A percentile compares a stretch with the other conserved stretches of the same genome.
These are phyloP conservation scores for Manihot esculenta DNA, from an alignment of 441 rosid species.

Conservation along the genomic window DNA sequence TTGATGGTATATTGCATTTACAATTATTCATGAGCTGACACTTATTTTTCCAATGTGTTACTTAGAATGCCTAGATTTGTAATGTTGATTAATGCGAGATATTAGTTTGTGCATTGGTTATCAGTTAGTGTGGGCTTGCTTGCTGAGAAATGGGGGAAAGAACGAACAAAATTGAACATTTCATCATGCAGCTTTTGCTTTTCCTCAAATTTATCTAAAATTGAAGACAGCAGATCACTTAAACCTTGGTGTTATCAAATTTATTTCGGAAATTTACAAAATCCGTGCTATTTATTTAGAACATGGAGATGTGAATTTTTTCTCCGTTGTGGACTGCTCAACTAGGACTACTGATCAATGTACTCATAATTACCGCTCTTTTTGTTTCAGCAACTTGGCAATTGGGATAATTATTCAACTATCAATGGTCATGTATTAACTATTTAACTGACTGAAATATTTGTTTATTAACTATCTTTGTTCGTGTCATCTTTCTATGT, in stretches of 20 bases:
- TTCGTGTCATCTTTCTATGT: not conserved
- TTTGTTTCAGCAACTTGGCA: not conserved
- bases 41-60: not conserved
- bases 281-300: no score
- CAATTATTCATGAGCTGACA: not conserved
- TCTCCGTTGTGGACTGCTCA: no score
- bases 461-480: not conserved
- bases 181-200: not conserved
- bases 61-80: conserved; percentile 18
- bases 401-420: not conserved
- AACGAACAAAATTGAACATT: conserved; percentile 1
- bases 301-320: not conserved
- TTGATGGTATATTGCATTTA: not conserved
- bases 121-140: not conserved
- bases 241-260: not conserved
- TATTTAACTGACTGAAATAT: not conserved
- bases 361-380: not conserved
- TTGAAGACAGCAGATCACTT: not conserved
- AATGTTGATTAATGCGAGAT: conserved; percentile 10
- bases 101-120: not conserved
- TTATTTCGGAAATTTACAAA: not conserved
- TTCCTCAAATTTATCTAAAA: not conserved
- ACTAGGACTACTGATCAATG: not conserved
- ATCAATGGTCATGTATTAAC: not conserved
- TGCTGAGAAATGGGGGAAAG: conserved; percentile 7